Conservation (phyloP, 768 basidiomycete genomes). For the Ephemerocybe angulata region DNA sequence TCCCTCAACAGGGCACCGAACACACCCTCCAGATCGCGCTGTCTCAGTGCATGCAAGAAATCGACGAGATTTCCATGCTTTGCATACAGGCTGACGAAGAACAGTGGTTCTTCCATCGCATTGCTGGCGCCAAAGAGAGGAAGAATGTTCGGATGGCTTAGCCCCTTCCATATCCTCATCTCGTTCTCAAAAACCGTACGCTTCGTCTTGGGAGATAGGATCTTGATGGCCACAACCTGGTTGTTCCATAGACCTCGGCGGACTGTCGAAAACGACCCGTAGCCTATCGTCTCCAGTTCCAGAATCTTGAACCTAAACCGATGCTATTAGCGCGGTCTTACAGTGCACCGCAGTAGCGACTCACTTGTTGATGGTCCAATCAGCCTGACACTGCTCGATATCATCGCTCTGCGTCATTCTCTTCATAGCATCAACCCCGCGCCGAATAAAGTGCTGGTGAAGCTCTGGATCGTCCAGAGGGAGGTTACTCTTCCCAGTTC, state of each 20-base stretch:
- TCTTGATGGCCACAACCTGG: conserved; percentile 9
- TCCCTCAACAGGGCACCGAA: conserved; percentile 65
- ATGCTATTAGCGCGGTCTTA: neutral
- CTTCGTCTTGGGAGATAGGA: conserved; percentile 10
- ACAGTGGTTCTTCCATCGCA: conserved; percentile 7
- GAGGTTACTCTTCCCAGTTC: neutral
- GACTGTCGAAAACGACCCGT: conserved; percentile 10
- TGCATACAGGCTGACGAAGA: conserved; percentile 9
- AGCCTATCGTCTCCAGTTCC: conserved; percentile 10
- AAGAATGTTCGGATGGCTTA: conserved; percentile 6
- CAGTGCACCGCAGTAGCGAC: neutral
- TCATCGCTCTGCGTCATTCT: conserved; percentile 9
- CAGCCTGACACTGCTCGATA: neutral
- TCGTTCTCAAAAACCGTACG: conserved; percentile 10
- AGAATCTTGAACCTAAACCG: conserved; percentile 2
- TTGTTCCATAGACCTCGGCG: conserved; percentile 8
- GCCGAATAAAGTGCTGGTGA: neutral
- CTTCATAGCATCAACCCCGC: conserved; percentile 9
- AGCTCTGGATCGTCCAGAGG: neutral
- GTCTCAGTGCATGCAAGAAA: conserved; percentile 15
- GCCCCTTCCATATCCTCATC: conserved; percentile 10
- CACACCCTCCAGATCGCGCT: conserved; percentile 73
- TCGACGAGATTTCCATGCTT: conserved; percentile 9
- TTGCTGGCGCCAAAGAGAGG: conserved; percentile 8
- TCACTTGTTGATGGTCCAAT: conserved; percentile 9